Percentiles rank a stretch among this genome's conserved stretches.
phyloP scores from a whole-genome alignment of 1,284 basidiomycete species.

The Ustilago loliicola region DNA sequence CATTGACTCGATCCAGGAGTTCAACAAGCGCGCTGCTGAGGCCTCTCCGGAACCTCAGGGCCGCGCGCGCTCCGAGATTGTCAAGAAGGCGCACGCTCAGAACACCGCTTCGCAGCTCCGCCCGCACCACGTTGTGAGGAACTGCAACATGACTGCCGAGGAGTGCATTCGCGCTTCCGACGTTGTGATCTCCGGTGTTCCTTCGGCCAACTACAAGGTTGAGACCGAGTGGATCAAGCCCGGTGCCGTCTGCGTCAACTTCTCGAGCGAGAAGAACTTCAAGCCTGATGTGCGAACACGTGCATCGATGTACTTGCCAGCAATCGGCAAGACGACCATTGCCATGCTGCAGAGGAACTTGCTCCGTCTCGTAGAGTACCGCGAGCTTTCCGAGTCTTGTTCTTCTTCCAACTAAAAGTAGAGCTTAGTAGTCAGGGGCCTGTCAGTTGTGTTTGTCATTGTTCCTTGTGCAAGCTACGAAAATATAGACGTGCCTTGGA shows the following conservation, averaged over 20 bases:
- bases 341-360: conserved; percentile 95
- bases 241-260: conserved; percentile 92
- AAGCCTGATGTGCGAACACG: conserved; percentile 91
- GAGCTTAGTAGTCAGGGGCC: background rate
- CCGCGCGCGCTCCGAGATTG: conserved; percentile 57
- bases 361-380: conserved; percentile 72
- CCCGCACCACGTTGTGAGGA: conserved; percentile 81
- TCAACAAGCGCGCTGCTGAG: conserved; percentile 67
- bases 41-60: conserved; percentile 24
- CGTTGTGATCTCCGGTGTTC: conserved; percentile 67
- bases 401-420: conserved; percentile 12
- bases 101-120: conserved; percentile 63
- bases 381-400: conserved; percentile 41
- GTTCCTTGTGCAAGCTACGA: background rate
- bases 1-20: conserved; percentile 87
- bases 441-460: background rate
- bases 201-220: conserved; percentile 85
- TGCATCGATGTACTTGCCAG: conserved; percentile 74
- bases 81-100: conserved; percentile 75
- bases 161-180: conserved; percentile 63
- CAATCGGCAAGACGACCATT: conserved; percentile 96
- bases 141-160: conserved; percentile 52
- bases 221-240: conserved; percentile 90
- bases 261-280: conserved; percentile 96
- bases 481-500: conserved; percentile 28